Conservation (phyloP, 2,329 filamentous ascomycete species). For the Beauveria medogensis region DNA sequence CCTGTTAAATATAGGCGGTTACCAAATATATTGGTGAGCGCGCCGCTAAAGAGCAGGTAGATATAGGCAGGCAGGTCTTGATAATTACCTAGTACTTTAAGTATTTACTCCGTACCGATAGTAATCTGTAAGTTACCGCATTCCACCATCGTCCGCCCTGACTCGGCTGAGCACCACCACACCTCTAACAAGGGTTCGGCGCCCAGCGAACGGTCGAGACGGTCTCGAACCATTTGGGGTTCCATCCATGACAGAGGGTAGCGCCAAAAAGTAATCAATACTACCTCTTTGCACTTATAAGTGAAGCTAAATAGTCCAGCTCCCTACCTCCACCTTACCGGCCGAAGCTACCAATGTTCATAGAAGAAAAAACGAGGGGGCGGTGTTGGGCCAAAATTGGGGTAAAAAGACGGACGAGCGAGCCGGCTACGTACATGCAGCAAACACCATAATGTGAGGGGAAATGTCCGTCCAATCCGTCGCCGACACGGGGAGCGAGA, state of each 20-base stretch:
- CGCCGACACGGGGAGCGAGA: not conserved
- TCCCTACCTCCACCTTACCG: not conserved
- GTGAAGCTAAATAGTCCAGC: not conserved
- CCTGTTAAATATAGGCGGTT: not conserved
- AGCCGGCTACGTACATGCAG: not conserved
- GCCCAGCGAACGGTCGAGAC: conserved; percentile 4
- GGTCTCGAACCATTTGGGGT: conserved; percentile 1
- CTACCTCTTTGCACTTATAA: too few species aligned
- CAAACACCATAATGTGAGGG: not conserved
- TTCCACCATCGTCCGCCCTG: not conserved
- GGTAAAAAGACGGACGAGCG: not conserved
- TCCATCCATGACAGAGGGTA: not conserved
- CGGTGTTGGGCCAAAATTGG: conserved; percentile 4
- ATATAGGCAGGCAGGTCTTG: too few species aligned
- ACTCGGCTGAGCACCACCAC: not conserved
- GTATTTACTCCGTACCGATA: not conserved
- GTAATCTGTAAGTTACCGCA: not conserved
- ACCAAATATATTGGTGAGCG: not conserved
- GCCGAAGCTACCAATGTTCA: not conserved
- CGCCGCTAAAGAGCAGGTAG: not conserved
- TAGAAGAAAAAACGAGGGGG: not conserved
- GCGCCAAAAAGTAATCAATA: not conserved
- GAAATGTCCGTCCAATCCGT: not conserved
- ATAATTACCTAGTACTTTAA: too few species aligned
- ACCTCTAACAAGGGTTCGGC: not conserved